Conservation (phyloP, 106 monocot genomes). For the Amphibolis antarctica region DNA sequence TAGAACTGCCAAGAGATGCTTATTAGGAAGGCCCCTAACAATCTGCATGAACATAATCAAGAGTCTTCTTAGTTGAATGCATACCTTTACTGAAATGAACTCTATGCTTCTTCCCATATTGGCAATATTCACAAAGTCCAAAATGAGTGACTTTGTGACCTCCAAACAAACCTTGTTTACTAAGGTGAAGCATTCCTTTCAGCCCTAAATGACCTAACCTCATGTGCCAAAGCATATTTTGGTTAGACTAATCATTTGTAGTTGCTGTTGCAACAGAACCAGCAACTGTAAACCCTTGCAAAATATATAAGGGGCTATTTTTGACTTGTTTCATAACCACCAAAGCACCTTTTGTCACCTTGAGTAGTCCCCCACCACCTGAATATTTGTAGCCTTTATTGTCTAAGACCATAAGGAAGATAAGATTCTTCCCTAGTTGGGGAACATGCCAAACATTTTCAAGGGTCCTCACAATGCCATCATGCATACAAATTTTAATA, state of each 20-base stretch:
- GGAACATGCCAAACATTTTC: not conserved
- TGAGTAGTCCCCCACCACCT: not conserved
- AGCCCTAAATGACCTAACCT: not conserved
- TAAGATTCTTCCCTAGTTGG: not conserved
- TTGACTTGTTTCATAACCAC: not conserved
- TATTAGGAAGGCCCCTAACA: not conserved
- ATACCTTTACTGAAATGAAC: not conserved
- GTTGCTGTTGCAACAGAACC: rapidly evolving
- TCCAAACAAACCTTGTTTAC: not conserved
- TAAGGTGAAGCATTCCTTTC: not conserved
- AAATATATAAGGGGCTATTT: not conserved
- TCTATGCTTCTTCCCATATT: not conserved
- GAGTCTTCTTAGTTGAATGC: not conserved
- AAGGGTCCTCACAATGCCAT: too few relatives aligned
- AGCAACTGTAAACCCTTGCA: not conserved
- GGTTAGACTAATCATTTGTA: rapidly evolving
- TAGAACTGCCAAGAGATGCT: not conserved
- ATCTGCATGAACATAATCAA: not conserved
- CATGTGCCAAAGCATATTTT: not conserved
- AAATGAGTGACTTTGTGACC: not conserved
- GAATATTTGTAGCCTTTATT: not conserved
- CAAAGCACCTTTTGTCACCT: not conserved
- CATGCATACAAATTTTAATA: too few relatives aligned
- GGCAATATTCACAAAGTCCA: not conserved
- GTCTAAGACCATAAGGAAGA: not conserved